Evolutionary conservation across 345 rosid genomes (phyloP).

Genomic region (Boechera divaricarpa): DNA sequence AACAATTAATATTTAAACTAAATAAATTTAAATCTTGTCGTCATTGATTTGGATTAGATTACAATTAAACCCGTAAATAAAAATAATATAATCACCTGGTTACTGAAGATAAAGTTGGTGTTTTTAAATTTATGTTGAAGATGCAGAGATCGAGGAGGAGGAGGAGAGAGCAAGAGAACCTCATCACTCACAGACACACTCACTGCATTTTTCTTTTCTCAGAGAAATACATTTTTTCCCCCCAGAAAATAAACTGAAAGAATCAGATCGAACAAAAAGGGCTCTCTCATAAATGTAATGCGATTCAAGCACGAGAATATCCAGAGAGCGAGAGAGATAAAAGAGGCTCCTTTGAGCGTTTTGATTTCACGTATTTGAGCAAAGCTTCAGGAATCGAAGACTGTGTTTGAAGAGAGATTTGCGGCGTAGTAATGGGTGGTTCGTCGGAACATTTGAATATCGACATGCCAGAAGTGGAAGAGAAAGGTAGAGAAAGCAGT

Average conservation of each 20-base stretch:
- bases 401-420: slow-evolving; percentile 52
- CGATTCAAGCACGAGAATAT: slow-evolving; percentile 31
- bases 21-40: slow-evolving; percentile 36
- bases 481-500: slow-evolving; percentile 69
- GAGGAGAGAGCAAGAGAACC: slow-evolving; percentile 30
- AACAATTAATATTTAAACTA: slow-evolving; percentile 12
- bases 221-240: background rate
- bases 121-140: slow-evolving; percentile 44
- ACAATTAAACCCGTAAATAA: slow-evolving; percentile 20
- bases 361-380: slow-evolving; percentile 51
- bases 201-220: slow-evolving; percentile 40
- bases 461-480: slow-evolving; percentile 46
- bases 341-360: slow-evolving; percentile 37
- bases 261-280: background rate
- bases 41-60: slow-evolving; percentile 42
- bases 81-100: slow-evolving; percentile 42
- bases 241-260: slow-evolving; percentile 1
- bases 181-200: slow-evolving; percentile 15
- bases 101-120: slow-evolving; percentile 31
- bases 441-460: slow-evolving; percentile 51
- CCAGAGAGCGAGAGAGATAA: background rate
- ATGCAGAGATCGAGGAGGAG: slow-evolving; percentile 31
- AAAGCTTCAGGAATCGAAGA: slow-evolving; percentile 51
- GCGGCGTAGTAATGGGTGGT: slow-evolving; percentile 43
- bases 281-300: slow-evolving; percentile 40